phyloP scores from a whole-genome alignment of 106 monocot species.

The Dendrobium huoshanense region DNA sequence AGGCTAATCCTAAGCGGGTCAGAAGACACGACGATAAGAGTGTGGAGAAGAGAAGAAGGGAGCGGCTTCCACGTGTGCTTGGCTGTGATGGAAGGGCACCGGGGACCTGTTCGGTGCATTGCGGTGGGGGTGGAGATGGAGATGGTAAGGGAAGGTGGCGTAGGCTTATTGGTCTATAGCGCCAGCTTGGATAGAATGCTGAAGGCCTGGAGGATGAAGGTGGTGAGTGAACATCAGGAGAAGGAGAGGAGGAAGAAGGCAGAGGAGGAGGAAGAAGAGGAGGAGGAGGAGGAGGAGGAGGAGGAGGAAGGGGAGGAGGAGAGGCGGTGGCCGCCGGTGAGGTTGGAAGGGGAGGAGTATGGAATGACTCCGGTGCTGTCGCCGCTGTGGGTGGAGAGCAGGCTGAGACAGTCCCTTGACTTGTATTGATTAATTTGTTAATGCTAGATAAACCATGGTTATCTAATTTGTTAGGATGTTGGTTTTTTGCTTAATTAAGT shows the following conservation, averaged over 20 bases:
- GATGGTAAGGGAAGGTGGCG: constrained; percentile 13
- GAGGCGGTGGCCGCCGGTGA: background rate
- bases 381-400: constrained; percentile 25
- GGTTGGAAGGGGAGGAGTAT: constrained; percentile 4
- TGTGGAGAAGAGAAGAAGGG: constrained; percentile 53
- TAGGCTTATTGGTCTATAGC: constrained; percentile 39
- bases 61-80: constrained; percentile 27
- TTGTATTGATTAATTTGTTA: background rate
- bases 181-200: constrained; percentile 36
- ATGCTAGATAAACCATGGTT: too few relatives aligned
- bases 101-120: constrained; percentile 45
- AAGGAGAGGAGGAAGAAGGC: background rate
- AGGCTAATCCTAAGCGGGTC: constrained; percentile 54
- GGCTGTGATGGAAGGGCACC: constrained; percentile 47
- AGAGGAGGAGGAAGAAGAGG: background rate
- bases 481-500: too few relatives aligned
- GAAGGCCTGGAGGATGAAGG: constrained; percentile 48
- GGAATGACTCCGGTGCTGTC: constrained; percentile 34
- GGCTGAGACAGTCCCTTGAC: background rate
- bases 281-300: background rate
- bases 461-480: too few relatives aligned
- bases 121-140: constrained; percentile 30
- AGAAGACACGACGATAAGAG: constrained; percentile 59
- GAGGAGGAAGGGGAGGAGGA: background rate
- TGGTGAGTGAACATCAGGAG: background rate